Percentiles rank a stretch among this genome's conserved stretches.
Conservation (phyloP, 331 rosid species). For the Quercus lobata region DNA sequence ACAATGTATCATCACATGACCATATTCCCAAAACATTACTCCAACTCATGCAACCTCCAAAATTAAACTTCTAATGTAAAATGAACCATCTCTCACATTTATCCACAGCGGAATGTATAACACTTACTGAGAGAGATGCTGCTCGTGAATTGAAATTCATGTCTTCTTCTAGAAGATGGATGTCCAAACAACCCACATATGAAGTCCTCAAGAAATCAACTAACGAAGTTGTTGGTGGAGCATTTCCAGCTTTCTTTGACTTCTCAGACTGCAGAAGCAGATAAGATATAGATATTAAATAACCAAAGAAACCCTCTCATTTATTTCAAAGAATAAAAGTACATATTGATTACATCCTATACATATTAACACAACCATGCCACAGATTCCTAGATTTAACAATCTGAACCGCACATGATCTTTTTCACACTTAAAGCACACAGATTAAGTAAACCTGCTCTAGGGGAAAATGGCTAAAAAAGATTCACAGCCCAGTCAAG, state of each 20-base stretch:
- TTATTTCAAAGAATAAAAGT: not conserved
- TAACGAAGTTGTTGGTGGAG: slow-evolving; percentile 64
- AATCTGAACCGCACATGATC: not conserved
- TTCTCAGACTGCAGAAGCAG: slow-evolving; percentile 68
- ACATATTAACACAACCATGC: not conserved
- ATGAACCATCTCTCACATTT: not conserved
- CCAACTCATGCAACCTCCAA: not conserved
- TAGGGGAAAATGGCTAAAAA: not conserved
- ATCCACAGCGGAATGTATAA: not conserved
- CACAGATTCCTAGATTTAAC: not conserved
- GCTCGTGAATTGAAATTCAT: slow-evolving; percentile 79
- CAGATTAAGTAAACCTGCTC: not conserved
- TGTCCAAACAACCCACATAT: slow-evolving; percentile 57
- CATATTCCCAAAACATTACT: not conserved
- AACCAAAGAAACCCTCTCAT: not conserved
- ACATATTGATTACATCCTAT: not conserved
- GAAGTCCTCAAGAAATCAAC: slow-evolving; percentile 65
- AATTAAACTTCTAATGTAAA: not conserved
- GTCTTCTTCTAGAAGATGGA: slow-evolving; percentile 82
- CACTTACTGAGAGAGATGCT: slow-evolving; percentile 67
- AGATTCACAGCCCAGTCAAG: no score
- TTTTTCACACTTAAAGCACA: not conserved
- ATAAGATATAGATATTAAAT: slow-evolving; percentile 11
- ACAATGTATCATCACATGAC: not conserved
- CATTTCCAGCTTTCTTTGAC: slow-evolving; percentile 82